Conservation (phyloP, 169 alveolate genomes). For the Cyclospora cayetanensis region DNA sequence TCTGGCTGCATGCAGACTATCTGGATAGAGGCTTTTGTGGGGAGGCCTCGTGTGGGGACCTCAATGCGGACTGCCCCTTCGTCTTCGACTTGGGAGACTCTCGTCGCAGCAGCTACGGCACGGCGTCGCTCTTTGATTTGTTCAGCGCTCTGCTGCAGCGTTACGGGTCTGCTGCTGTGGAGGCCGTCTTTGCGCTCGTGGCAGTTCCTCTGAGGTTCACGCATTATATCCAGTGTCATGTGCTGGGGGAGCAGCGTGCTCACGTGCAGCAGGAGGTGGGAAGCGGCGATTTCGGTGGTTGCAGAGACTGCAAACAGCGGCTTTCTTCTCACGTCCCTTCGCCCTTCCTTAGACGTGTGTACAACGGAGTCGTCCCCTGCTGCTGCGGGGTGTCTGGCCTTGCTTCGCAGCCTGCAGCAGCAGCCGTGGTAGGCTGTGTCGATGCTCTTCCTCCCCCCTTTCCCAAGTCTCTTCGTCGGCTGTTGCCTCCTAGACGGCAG, state of each 20-base stretch:
- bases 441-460: not conserved
- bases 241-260: not conserved
- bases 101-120: slow-evolving; percentile 15
- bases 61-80: slow-evolving; percentile 33
- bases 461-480: not conserved
- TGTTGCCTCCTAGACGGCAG: not conserved
- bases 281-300: not conserved
- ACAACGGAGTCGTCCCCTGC: not conserved
- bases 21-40: slow-evolving; percentile 32
- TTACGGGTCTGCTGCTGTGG: slow-evolving; percentile 59
- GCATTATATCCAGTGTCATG: not conserved
- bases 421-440: not conserved
- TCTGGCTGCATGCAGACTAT: slow-evolving; percentile 5
- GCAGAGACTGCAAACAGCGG: slow-evolving; percentile 1
- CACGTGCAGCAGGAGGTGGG: not conserved
- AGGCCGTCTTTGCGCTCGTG: slow-evolving; percentile 48
- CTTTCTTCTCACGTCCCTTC: not conserved
- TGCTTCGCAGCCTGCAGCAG: not conserved
- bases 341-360: not conserved
- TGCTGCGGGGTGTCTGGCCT: not conserved
- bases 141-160: slow-evolving; percentile 45
- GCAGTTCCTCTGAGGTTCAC: slow-evolving; percentile 11
- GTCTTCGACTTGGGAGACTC: slow-evolving; percentile 56
- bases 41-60: slow-evolving; percentile 8
- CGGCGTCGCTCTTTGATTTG: slow-evolving; percentile 32